Evolutionary conservation across 441 rosid genomes (phyloP).

Genomic region (Lagerstroemia fauriei): DNA sequence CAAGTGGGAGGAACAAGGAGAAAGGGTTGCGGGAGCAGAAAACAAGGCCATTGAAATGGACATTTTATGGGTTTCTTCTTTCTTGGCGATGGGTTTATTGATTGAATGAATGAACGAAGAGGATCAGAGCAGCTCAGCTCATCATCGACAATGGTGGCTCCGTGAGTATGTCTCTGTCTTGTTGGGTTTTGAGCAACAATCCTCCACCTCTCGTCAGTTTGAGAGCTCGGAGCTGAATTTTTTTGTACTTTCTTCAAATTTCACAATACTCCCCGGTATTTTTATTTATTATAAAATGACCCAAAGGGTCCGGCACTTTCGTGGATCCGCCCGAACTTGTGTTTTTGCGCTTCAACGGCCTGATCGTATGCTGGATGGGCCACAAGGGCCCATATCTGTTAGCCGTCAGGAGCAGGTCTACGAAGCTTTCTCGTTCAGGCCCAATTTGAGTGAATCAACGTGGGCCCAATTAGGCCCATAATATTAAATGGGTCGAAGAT

Average conservation of each 20-base stretch:
- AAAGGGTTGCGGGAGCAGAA: constrained; percentile 37
- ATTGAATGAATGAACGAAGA: not conserved
- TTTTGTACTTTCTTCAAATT: not conserved
- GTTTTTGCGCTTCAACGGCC: too few species aligned
- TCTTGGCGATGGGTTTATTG: not conserved
- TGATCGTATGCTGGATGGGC: too few species aligned
- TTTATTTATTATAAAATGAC: not conserved
- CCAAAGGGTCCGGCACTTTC: too few species aligned
- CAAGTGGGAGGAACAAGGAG: constrained; percentile 22
- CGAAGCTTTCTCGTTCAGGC: too few species aligned
- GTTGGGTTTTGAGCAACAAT: not conserved
- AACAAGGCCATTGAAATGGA: constrained; percentile 51
- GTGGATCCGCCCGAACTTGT: too few species aligned
- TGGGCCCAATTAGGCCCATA: not conserved
- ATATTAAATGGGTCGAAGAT: too few species aligned
- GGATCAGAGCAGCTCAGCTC: not conserved
- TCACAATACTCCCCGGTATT: not conserved
- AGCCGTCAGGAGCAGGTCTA: too few species aligned
- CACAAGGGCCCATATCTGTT: too few species aligned
- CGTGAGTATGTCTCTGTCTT: not conserved
- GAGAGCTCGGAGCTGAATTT: not conserved
- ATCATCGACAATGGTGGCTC: not conserved
- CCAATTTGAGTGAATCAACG: too few species aligned
- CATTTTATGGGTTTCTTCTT: constrained; percentile 23
- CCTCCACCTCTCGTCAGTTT: not conserved